Base-by-base conservation (phyloP, 495 filamentous ascomycete species). In the Bacidia gigantensis region DNA sequence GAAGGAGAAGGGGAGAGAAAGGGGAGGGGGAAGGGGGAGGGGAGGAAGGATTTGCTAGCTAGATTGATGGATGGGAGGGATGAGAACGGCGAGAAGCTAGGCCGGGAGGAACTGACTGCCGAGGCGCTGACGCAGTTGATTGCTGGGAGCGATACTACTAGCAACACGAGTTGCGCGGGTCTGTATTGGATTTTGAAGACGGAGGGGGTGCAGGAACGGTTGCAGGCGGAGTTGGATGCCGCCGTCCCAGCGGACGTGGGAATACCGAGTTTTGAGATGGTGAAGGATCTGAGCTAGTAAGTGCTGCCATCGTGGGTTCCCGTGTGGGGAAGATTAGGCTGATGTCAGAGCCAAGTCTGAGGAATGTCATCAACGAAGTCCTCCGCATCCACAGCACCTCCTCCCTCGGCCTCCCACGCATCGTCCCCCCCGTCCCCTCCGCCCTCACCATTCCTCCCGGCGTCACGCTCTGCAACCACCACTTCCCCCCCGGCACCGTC, bases 91-190 rank as follows among this genome's bases (percentile, higher is more conserved):
- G 69, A 83, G 35, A 78, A 73, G 12, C 74, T 95, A 0, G 79
- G 83, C 0, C 76, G 84, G 18, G 74, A 82, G 57, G 89, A 95
- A 64, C 72, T 94, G 39, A 90, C 87, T 2, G 88, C 86, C 21
- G 89, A 95, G 64, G 88, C 89, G 0, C 68, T 93, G 20, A 94
- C 88, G 0, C 89, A 94, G 65, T 71, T 95, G 38, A 95, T 95
- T 59, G 89, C 89, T 2, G 89, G 89, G 23, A 86, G 80, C 43
- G 89, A 94, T 64, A 95, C 89, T 0, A 95, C 88, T 2, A 84
- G 80, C 54, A 95, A 95, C 69, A 88, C 88, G 2, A 81, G 81
- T 44, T 95, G 89, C 64, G 87, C 89, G 2, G 77, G 93, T 41
- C 74, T 95, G 14, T 94, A 80, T 71, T 82, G 86, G 73, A 79